Conservation (phyloP, 257 asterid species). For the Ajuga chamaepitys region DNA sequence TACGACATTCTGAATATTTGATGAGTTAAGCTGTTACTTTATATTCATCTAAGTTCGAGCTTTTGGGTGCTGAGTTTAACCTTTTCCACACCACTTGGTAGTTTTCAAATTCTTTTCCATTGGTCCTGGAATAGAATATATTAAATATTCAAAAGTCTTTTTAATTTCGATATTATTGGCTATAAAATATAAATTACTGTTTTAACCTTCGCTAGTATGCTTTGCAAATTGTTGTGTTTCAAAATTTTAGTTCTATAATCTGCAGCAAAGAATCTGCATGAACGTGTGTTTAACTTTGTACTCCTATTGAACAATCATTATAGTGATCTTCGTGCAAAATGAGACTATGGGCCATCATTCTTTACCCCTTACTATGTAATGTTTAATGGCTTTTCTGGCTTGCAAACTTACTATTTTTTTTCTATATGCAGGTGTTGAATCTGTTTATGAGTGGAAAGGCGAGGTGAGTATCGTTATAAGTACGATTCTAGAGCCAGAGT, state of each 20-base stretch:
- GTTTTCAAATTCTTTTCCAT: background rate
- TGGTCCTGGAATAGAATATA: background rate
- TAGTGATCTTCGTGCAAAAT: background rate
- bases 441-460: conserved; percentile 91
- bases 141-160: background rate
- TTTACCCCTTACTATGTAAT: background rate
- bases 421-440: conserved; percentile 64
- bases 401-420: background rate
- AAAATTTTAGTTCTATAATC: background rate
- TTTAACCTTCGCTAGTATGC: background rate
- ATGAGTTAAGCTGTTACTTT: background rate
- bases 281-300: background rate
- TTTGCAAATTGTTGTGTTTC: background rate
- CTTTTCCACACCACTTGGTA: background rate
- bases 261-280: background rate
- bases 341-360: background rate
- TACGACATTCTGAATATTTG: background rate
- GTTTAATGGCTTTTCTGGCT: conserved; percentile 2
- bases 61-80: background rate
- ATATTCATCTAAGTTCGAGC: background rate
- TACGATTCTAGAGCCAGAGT: no score
- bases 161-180: background rate
- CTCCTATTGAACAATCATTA: background rate
- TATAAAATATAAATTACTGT: background rate
- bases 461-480: conserved; percentile 41